These are phyloP conservation scores for Diaporthe citriasiana DNA, from an alignment of 2,329 filamentous ascomycete genomes.

Conservation along the genomic window DNA sequence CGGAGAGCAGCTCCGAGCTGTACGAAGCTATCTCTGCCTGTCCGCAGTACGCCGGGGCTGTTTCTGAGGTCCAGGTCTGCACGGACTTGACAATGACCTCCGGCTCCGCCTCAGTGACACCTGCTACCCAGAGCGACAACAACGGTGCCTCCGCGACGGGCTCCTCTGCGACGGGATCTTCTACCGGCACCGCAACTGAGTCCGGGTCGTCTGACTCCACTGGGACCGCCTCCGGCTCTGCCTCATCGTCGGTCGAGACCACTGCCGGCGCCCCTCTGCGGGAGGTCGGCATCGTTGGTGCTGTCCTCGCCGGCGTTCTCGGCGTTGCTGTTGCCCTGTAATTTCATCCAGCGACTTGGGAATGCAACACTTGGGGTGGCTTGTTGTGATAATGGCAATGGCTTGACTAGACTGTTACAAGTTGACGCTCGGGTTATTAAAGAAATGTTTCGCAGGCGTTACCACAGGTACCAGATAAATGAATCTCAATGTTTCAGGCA, in stretches of 20 bases:
- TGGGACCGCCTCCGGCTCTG: conserved; percentile 18
- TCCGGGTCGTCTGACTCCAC: conserved; percentile 26
- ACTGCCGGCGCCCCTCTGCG: conserved; percentile 36
- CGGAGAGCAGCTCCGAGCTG: conserved; percentile 44
- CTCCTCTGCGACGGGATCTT: conserved; percentile 11
- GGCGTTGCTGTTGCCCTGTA: conserved; percentile 38
- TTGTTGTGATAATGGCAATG: background rate
- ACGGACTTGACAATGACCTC: conserved; percentile 1
- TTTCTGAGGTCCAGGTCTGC: conserved; percentile 34
- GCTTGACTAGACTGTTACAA: background rate
- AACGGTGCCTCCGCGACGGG: conserved; percentile 19
- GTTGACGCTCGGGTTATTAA: background rate
- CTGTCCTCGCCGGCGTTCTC: conserved; percentile 38
- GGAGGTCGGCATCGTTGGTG: conserved; percentile 35
- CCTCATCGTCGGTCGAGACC: conserved; percentile 20
- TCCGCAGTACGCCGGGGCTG: conserved; percentile 43
- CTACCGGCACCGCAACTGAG: conserved; percentile 29
- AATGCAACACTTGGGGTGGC: too few relatives aligned
- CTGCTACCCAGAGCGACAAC: conserved; percentile 21
- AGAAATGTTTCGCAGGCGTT: background rate
- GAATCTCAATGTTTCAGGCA: background rate
- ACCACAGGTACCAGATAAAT: conserved; percentile 24
- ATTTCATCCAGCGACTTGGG: background rate
- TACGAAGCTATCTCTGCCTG: conserved; percentile 47
- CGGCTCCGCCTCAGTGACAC: background rate